Base-by-base conservation (phyloP, 208 protist species). In the Wallacemonas sp. region DNA sequence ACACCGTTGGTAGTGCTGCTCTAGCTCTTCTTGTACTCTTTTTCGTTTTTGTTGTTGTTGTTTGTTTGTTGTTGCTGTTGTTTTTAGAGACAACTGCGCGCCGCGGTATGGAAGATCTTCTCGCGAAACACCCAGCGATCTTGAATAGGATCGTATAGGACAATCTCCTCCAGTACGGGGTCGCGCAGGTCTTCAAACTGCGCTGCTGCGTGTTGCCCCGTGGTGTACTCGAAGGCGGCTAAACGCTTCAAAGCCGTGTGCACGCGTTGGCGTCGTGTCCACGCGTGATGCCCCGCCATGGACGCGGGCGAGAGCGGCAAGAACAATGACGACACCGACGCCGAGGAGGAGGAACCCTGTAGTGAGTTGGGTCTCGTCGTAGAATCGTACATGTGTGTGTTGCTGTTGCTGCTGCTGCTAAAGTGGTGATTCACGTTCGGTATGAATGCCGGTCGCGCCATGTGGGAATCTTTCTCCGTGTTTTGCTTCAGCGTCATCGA, bases 51-150 rank as follows among this genome's bases (percentile, higher is more conserved):
- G n/a, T n/a, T n/a, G n/a, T n/a, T n/a, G n/a, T n/a, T n/a, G n/a
- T n/a, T n/a, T n/a, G n/a, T n/a, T n/a, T n/a, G n/a, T n/a, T n/a
- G n/a, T n/a, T n/a, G n/a, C n/a, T n/a, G n/a, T n/a, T n/a, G n/a
- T n/a, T n/a, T n/a, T n/a, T 26, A 58, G n/a, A 58, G 22, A 38
- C 77, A 91, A 58, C 84, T 86, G 14, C 79, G 81, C 31, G 84
- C 84, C 6, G 88, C 83, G 9, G 88, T 83, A 49, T 91, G 82
- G 36, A 89, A 82, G 11, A 94, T 71, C 60, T 89, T 86, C 34
- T 78, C 77, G n/a, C 71, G 73, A 49, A 94, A 94, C 61, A 88
- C 63, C 82, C 84, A 93, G 11, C 69, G 71, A 75, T 93, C 83
- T 46, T 76, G 68, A 5, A 89, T 77, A 14, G 87, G 81, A 68